Evolutionary conservation across 805 yeast species (phyloP).

Genomic region (Grigorovia humatica): DNA sequence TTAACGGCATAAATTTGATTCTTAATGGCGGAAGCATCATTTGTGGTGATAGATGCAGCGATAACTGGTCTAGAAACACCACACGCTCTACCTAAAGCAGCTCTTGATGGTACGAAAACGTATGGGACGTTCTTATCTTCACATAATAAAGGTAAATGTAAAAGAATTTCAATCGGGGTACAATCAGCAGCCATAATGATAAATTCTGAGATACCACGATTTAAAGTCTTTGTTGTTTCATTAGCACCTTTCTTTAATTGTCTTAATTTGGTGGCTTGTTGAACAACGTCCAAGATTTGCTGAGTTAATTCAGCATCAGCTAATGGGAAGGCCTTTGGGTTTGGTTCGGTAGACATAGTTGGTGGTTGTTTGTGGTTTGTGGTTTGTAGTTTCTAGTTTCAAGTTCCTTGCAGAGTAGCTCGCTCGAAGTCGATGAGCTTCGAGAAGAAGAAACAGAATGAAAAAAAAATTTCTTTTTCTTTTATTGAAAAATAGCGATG

Average conservation of each 20-base stretch:
- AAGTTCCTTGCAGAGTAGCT: slow-evolving; percentile 40
- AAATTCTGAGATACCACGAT: slow-evolving; percentile 99
- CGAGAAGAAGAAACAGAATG: neutral
- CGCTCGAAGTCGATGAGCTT: slow-evolving; percentile 24
- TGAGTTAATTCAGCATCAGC: slow-evolving; percentile 94
- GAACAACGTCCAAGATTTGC: slow-evolving; percentile 95
- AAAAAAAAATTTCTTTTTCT: neutral
- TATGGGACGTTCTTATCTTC: slow-evolving; percentile 99
- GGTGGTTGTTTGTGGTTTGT: neutral
- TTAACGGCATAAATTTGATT: slow-evolving; percentile 94
- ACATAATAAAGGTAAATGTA: slow-evolving; percentile 94
- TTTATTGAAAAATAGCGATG: neutral
- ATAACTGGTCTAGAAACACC: slow-evolving; percentile 99
- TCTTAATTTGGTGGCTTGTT: slow-evolving; percentile 95
- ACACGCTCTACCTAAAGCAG: slow-evolving; percentile 99
- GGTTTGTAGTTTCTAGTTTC: slow-evolving; percentile 10
- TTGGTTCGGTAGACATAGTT: slow-evolving; percentile 73
- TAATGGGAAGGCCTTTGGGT: slow-evolving; percentile 98
- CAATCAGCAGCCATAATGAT: slow-evolving; percentile 99
- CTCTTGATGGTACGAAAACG: slow-evolving; percentile 96
- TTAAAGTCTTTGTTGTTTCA: slow-evolving; percentile 97
- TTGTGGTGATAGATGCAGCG: slow-evolving; percentile 96
- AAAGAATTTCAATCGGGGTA: slow-evolving; percentile 95
- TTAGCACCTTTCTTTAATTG: slow-evolving; percentile 99
- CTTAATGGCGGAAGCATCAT: slow-evolving; percentile 96